Evolutionary conservation across 768 basidiomycete species (phyloP), one percentile per base, ranked within the genome.

Genomic region (Suillus spraguei): DNA sequence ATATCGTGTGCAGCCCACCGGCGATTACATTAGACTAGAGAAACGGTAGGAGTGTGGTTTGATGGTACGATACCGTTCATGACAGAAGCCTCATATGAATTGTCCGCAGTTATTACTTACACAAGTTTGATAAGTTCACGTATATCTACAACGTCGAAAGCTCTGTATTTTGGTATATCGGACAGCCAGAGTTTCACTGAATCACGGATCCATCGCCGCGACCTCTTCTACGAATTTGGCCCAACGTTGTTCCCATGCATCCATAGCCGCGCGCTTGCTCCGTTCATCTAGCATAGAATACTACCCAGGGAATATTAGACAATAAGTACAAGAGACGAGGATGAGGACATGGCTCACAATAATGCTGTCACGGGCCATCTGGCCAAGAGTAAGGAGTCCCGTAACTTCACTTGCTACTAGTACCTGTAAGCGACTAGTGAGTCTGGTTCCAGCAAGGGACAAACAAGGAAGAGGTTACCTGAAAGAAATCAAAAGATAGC

Each of bases 401-500:
- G 82, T 86, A 24, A 88, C 68, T 71, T 91, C 90, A 65, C 87
- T 89, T 6, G 84, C 77, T 14, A 86, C 86, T 22, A 91, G 71
- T 42, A 90, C 86, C 83, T 85, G 62, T 50, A 58, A 46, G 46
- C 5, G 14, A n/a, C 17, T 33, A 20, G 20, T 46, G 16, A 20
- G 22, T 13, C 59, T 49, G 13, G 24, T 52, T 24, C 20, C 60
- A 22, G 39, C 8, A 42, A 33, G 7, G 20, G 44, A 47, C 6
- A 63, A 24, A 65, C 22, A 39, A 60, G 20, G 59, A 62, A 20
- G 1, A 11, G 33, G 71, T 63, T 66, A 85, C 88, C 76, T 92
- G 91, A 74, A 82, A 92, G 72, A 86, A 91, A 75, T 91, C 91
- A 70, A 84, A 92, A 1, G 87, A 86, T 7, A 92, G 77, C 0